Percentiles rank a stretch among this genome's conserved stretches.
phyloP scores from a whole-genome alignment of 345 rosid species.

The Eucalyptus tenuipes region DNA sequence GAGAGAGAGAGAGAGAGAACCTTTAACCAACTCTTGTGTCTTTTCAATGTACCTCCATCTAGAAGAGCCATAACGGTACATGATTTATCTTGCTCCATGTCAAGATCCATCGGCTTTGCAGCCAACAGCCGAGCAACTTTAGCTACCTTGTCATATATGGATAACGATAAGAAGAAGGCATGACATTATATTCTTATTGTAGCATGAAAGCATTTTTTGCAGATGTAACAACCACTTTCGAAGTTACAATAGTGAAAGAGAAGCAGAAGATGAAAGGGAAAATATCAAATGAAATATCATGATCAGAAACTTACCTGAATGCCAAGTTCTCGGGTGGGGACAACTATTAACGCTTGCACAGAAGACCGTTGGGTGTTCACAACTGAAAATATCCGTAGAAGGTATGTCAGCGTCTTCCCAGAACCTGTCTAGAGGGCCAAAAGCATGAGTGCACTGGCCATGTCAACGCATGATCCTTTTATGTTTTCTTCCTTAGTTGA shows the following conservation, averaged over 20 bases:
- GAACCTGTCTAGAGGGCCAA: conserved; percentile 70
- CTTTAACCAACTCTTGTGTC: conserved; percentile 96
- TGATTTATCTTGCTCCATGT: conserved; percentile 25
- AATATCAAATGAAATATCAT: neutral
- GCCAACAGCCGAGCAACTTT: conserved; percentile 83
- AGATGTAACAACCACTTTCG: neutral
- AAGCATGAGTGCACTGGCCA: neutral
- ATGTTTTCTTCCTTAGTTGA: neutral
- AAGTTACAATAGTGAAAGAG: neutral
- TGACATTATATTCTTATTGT: neutral
- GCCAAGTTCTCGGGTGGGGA: conserved; percentile 91
- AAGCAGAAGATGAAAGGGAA: neutral
- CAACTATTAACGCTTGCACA: conserved; percentile 78
- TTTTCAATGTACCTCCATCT: conserved; percentile 78
- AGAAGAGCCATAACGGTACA: conserved; percentile 86
- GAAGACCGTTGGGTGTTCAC: conserved; percentile 57
- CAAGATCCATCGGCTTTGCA: conserved; percentile 34
- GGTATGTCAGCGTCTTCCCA: conserved; percentile 85
- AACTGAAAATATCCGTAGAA: conserved; percentile 54
- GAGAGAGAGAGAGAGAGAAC: conserved; percentile 1
- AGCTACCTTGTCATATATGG: conserved; percentile 29
- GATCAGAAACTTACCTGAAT: conserved; percentile 51
- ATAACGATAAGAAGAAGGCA: neutral
- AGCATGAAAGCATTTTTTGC: neutral
- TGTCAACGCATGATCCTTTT: neutral